Percentiles rank a stretch among this genome's conserved stretches.
phyloP scores from a whole-genome alignment of 768 basidiomycete species.

The Mycena alexandri region DNA sequence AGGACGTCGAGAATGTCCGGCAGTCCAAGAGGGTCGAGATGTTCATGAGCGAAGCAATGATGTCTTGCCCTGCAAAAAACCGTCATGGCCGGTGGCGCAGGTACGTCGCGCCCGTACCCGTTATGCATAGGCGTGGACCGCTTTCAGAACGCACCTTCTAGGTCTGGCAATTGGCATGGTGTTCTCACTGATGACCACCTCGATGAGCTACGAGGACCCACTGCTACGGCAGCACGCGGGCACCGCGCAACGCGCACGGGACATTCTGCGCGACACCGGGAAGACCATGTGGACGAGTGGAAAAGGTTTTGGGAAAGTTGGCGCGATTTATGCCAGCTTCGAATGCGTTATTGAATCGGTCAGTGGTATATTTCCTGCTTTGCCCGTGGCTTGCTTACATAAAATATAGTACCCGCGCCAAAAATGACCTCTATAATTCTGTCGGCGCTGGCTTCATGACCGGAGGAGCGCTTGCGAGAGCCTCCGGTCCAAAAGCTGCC shows the following conservation, averaged over 20 bases:
- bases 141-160: conserved; percentile 45
- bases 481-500: conserved; percentile 88
- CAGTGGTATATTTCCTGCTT: conserved; percentile 51
- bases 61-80: conserved; percentile 91
- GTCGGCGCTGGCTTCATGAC: conserved; percentile 89
- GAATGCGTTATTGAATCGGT: conserved; percentile 97
- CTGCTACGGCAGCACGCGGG: conserved; percentile 74
- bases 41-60: conserved; percentile 79
- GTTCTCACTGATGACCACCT: conserved; percentile 96
- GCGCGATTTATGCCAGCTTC: conserved; percentile 92
- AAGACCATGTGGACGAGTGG: conserved; percentile 91
- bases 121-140: conserved; percentile 17
- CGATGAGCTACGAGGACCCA: conserved; percentile 96
- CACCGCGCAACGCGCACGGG: conserved; percentile 82
- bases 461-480: conserved; percentile 89
- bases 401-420: conserved; percentile 89
- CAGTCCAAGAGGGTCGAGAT: conserved; percentile 85
- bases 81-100: conserved; percentile 82
- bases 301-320: conserved; percentile 94
- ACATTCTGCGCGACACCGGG: conserved; percentile 95
- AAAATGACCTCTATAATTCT: conserved; percentile 95
- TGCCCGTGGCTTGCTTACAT: background rate
- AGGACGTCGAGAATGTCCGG: conserved; percentile 75
- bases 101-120: conserved; percentile 58
- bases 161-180: conserved; percentile 95